These are phyloP conservation scores for Eremothecium cymbalariae DNA, from an alignment of 1,139 yeast species.

Conservation along the genomic window DNA sequence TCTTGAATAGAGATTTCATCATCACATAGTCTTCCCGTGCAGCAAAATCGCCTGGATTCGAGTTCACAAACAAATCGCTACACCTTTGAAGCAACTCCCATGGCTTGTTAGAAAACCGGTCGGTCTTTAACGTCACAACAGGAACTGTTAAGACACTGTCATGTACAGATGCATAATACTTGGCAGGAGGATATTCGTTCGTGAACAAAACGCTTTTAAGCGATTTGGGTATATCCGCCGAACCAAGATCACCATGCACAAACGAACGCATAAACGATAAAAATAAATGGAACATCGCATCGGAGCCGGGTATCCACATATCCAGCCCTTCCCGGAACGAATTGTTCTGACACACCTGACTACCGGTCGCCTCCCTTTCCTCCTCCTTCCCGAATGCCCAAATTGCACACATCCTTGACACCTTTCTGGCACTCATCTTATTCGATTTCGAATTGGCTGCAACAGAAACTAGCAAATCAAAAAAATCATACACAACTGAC, in stretches of 20 bases:
- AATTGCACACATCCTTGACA: slow-evolving; percentile 72
- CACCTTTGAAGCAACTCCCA: slow-evolving; percentile 41
- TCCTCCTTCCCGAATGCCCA: slow-evolving; percentile 65
- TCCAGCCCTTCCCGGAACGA: slow-evolving; percentile 63
- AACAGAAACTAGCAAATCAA: slow-evolving; percentile 70
- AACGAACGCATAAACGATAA: slow-evolving; percentile 73
- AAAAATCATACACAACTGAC: slow-evolving; percentile 77
- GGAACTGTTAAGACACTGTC: slow-evolving; percentile 49
- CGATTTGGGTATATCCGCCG: slow-evolving; percentile 50
- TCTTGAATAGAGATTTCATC: slow-evolving; percentile 62
- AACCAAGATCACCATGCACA: slow-evolving; percentile 54
- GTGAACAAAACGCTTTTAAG: slow-evolving; percentile 55
- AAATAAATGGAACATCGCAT: slow-evolving; percentile 75
- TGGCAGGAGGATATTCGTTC: slow-evolving; percentile 59
- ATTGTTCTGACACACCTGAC: slow-evolving; percentile 19
- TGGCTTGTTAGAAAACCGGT: slow-evolving; percentile 52
- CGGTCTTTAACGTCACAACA: slow-evolving; percentile 60
- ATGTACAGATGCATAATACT: slow-evolving; percentile 33
- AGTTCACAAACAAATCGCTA: slow-evolving; percentile 58
- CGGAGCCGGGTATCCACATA: slow-evolving; percentile 74
- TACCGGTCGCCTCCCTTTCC: slow-evolving; percentile 23
- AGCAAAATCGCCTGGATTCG: slow-evolving; percentile 58
- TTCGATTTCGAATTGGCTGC: slow-evolving; percentile 78
- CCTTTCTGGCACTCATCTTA: slow-evolving; percentile 69
- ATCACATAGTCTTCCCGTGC: slow-evolving; percentile 76